Conservation (phyloP, 306 rosid species). For the Fragaria nilgerrensis region DNA sequence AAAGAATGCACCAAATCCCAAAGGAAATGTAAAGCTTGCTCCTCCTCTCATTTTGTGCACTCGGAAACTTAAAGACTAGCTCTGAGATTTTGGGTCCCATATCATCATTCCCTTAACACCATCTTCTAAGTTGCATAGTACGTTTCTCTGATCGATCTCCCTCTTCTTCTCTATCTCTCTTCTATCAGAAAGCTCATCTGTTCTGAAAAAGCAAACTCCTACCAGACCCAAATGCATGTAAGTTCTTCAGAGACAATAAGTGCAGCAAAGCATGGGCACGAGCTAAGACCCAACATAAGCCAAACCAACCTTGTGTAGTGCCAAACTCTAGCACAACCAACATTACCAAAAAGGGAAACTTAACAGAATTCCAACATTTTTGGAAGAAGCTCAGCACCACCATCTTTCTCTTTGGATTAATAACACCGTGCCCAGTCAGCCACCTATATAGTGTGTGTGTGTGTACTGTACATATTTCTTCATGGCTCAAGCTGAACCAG, state of each 20-base stretch:
- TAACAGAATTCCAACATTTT: neutral
- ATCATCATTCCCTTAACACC: neutral
- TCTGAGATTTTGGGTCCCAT: neutral
- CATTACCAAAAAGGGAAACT: neutral
- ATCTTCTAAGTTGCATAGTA: neutral
- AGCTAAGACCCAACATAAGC: neutral
- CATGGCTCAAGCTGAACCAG: neutral
- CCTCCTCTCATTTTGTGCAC: neutral
- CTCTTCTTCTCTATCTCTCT: neutral
- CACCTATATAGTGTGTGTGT: neutral
- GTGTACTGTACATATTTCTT: too few species aligned
- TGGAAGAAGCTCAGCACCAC: neutral
- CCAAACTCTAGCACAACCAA: neutral
- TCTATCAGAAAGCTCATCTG: neutral
- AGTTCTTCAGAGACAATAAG: neutral
- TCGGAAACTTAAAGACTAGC: neutral
- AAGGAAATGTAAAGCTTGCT: neutral
- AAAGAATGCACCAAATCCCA: neutral
- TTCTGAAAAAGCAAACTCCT: neutral
- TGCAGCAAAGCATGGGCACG: neutral
- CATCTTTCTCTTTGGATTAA: neutral
- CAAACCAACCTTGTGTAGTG: neutral
- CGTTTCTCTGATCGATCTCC: neutral
- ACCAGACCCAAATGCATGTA: neutral
- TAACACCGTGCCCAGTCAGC: neutral